These are phyloP conservation scores for Phytophthora pini DNA, from an alignment of 352 stramenopile species.

Conservation along the genomic window DNA sequence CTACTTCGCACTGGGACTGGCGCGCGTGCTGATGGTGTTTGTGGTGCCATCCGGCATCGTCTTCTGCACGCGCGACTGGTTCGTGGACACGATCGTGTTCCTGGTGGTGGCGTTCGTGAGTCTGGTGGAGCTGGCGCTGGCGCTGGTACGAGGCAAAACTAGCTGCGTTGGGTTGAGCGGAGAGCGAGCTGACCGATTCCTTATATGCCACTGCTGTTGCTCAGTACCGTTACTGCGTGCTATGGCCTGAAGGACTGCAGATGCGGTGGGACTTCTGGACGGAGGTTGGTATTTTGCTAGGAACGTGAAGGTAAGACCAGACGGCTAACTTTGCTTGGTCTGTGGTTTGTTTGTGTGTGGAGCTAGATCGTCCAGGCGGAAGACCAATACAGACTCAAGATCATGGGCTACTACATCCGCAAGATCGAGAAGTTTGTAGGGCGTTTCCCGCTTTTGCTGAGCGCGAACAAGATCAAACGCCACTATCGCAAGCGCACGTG, in stretches of 20 bases:
- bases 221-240: conserved; percentile 72
- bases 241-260: conserved; percentile 73
- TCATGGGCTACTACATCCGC: conserved; percentile 85
- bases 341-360: neutral
- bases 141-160: conserved; percentile 44
- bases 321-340: neutral
- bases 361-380: conserved; percentile 72
- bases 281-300: conserved; percentile 43
- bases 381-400: conserved; percentile 79
- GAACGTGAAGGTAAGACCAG: neutral
- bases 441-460: conserved; percentile 57
- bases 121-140: conserved; percentile 54
- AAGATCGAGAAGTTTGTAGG: conserved; percentile 82
- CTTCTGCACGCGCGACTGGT: conserved; percentile 58
- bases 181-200: conserved; percentile 11
- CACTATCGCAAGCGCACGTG: conserved; percentile 60
- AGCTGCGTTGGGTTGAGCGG: neutral
- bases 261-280: conserved; percentile 80
- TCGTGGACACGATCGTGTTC: conserved; percentile 69
- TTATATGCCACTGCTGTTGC: conserved; percentile 14
- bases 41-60: conserved; percentile 56
- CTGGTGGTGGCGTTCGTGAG: conserved; percentile 61
- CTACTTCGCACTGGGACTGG: conserved; percentile 63
- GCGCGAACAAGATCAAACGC: conserved; percentile 48
- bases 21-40: conserved; percentile 60